A percentile compares a stretch with the other conserved stretches of the same genome.
phyloP scores from a whole-genome alignment of 805 yeast genomes.

The Lipomyces lipofer region DNA sequence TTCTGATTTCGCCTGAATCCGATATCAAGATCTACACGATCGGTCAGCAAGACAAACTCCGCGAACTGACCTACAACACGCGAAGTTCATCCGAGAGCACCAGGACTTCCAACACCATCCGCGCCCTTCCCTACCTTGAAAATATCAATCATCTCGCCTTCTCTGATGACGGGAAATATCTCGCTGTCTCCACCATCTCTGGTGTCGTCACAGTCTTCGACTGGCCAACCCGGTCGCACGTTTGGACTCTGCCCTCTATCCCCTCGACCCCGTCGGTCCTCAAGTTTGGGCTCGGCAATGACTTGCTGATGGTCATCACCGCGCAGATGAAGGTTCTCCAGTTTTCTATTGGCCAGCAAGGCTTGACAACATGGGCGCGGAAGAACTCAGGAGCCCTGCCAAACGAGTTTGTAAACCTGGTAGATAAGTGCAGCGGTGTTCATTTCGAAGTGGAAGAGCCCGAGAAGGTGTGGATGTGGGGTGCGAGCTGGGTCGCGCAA shows the following conservation, averaged over 20 bases:
- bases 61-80: background rate
- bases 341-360: conserved; percentile 48
- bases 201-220: conserved; percentile 61
- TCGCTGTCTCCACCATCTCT: conserved; percentile 62
- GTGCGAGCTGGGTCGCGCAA: conserved; percentile 76
- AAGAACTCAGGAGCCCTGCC: conserved; percentile 76
- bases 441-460: conserved; percentile 50
- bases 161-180: conserved; percentile 46
- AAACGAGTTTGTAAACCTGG: conserved; percentile 53
- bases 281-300: conserved; percentile 51
- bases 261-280: conserved; percentile 62
- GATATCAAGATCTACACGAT: conserved; percentile 52
- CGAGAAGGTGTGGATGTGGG: conserved; percentile 77
- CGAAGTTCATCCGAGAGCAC: background rate
- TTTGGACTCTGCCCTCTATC: conserved; percentile 55
- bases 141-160: conserved; percentile 56
- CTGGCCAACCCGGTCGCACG: conserved; percentile 35
- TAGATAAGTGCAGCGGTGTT: conserved; percentile 73
- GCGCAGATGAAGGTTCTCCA: conserved; percentile 76
- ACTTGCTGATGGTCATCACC: conserved; percentile 52
- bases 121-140: conserved; percentile 48
- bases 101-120: background rate
- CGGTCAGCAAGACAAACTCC: conserved; percentile 2
- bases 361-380: conserved; percentile 73
- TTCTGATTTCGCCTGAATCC: conserved; percentile 61